Percentiles rank a stretch among this genome's conserved stretches.
These are phyloP conservation scores for Backusella liffmaniae DNA, from an alignment of 192 early-diverging fungal genomes.

Conservation along the genomic window DNA sequence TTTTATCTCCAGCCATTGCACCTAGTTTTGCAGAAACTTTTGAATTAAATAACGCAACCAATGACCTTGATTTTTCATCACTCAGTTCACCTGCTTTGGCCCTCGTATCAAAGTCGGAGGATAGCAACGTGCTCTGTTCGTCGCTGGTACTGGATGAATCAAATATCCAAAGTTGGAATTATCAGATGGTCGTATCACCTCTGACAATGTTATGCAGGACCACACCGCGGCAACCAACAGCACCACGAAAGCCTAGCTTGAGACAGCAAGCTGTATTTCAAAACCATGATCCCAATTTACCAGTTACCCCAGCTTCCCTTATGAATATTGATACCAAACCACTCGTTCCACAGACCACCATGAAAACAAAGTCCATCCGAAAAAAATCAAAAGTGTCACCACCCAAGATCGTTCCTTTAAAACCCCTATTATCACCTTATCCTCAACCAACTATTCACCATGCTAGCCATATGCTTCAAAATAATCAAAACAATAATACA, in stretches of 20 bases:
- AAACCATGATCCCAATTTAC: background rate
- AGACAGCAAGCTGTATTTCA: background rate
- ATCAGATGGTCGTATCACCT: background rate
- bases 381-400: background rate
- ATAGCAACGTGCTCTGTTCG: background rate
- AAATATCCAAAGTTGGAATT: background rate
- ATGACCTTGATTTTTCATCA: background rate
- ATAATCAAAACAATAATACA: background rate
- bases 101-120: background rate
- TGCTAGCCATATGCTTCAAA: background rate
- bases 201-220: background rate
- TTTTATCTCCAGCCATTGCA: slow-evolving; percentile 2
- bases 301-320: background rate
- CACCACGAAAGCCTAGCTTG: background rate
- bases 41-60: background rate
- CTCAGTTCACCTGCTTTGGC: background rate
- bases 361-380: background rate
- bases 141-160: background rate
- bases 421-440: background rate
- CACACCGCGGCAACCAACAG: background rate
- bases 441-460: background rate
- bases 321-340: background rate
- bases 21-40: background rate
- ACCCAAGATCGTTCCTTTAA: background rate
- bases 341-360: background rate